Base-by-base conservation (phyloP, 192 early-diverging fungal genomes). In the Podila epicladia region DNA sequence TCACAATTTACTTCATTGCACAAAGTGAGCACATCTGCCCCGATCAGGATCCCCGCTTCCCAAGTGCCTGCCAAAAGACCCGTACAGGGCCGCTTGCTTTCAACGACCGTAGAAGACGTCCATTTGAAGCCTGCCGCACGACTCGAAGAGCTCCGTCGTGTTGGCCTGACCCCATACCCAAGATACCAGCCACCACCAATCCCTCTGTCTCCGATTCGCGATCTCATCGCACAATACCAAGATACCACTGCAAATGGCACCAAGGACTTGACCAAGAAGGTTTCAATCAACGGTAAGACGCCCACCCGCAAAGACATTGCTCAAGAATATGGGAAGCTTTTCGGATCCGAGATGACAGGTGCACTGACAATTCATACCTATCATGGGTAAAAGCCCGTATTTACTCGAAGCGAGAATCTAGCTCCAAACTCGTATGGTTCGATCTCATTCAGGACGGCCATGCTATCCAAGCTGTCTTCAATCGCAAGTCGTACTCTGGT, bases 401-500 rank as follows among this genome's bases (percentile, higher is more conserved):
- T 26, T 65, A 74, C 19, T 89, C 87, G 9, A 89, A 89, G 67
- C 85, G 95, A 19, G 92, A 92, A 35, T 91, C 94, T 13, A 91
- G 92, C 65, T 82, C 87, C 68, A 93, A 91, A 57, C 87, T 95
- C 49, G 80, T 93, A 9, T 96, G 95, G 83, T 86, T 90, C 57
- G 93, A 93, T 77, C 32, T 96, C 31, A 75, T 84, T 32, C 87
- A 92, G 28, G 87, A 91, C 68, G 86, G 87, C 5, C 69, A 87
- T 24, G 50, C 70, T 8, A 71, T 94, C 24, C 95, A 96, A 58
- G 87, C 94, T 4, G 89, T 95, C 13, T 83, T 87, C 24, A 93
- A 90, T 24, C 82, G 86, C 50, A 74, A 74, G 62, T 67, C 66
- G 20, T 87, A 69, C 65, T 55, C 60, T 20, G 87, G 85, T 45